Evolutionary conservation across 805 yeast species (phyloP).

Genomic region (Ogataea pignaliae): DNA sequence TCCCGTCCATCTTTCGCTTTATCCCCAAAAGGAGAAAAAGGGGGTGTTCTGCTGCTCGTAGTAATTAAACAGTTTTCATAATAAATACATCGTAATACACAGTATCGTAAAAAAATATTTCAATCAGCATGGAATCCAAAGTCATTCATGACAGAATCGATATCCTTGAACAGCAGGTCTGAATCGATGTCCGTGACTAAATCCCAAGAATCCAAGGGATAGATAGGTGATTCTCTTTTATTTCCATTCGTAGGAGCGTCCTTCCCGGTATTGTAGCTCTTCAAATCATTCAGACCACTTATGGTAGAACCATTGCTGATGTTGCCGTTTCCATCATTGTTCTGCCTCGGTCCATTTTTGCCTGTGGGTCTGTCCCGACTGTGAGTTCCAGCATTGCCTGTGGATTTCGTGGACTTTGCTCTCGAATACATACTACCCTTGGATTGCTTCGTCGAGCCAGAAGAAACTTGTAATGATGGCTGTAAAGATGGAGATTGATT

Average conservation of each 20-base stretch:
- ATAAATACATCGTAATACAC: too few relatives aligned
- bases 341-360: too few relatives aligned
- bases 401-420: background rate
- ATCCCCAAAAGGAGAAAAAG: too few relatives aligned
- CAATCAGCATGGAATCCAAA: constrained; percentile 75
- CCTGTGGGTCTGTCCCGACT: too few relatives aligned
- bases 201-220: constrained; percentile 39
- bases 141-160: constrained; percentile 85
- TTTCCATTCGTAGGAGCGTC: background rate
- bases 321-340: too few relatives aligned
- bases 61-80: too few relatives aligned
- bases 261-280: background rate
- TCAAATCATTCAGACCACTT: too few relatives aligned
- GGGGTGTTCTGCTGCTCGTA: too few relatives aligned
- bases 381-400: background rate
- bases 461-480: background rate
- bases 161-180: constrained; percentile 70
- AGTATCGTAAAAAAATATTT: background rate
- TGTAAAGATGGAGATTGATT: background rate
- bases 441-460: background rate
- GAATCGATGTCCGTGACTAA: constrained; percentile 37
- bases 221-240: constrained; percentile 13
- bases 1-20: too few relatives aligned
- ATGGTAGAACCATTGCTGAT: too few relatives aligned
- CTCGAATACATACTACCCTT: background rate